These are phyloP conservation scores for Zanthoxylum bungeanum DNA, from an alignment of 345 rosid genomes.

Conservation along the genomic window DNA sequence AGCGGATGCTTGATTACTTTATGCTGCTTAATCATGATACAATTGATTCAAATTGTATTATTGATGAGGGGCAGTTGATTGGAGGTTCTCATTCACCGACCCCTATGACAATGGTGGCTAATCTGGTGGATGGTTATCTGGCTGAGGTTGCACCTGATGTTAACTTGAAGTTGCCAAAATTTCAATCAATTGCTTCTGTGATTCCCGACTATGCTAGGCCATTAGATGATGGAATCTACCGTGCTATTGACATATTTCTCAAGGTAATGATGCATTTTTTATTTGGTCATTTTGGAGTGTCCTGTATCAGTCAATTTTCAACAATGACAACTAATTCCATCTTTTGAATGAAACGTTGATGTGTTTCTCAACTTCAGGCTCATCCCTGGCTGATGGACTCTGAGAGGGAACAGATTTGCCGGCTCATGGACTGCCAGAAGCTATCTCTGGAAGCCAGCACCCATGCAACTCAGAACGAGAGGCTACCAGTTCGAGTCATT, in stretches of 20 bases:
- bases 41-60: slow-evolving; percentile 27
- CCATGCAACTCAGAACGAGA: slow-evolving; percentile 92
- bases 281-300: neutral
- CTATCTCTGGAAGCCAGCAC: slow-evolving; percentile 91
- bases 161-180: slow-evolving; percentile 67
- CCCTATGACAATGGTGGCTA: slow-evolving; percentile 66
- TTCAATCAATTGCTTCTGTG: slow-evolving; percentile 62
- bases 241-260: slow-evolving; percentile 79
- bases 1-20: slow-evolving; percentile 82
- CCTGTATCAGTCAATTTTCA: neutral
- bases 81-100: slow-evolving; percentile 52
- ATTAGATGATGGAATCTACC: slow-evolving; percentile 82
- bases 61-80: slow-evolving; percentile 49
- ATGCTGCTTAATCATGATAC: slow-evolving; percentile 35
- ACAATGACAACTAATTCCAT: neutral
- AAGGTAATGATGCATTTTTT: slow-evolving; percentile 48
- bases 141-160: slow-evolving; percentile 95
- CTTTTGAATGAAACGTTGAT: neutral
- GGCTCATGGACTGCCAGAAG: slow-evolving; percentile 85
- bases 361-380: slow-evolving; percentile 44
- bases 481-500: slow-evolving; percentile 79
- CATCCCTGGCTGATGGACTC: slow-evolving; percentile 88
- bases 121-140: slow-evolving; percentile 71
- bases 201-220: slow-evolving; percentile 80
- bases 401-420: slow-evolving; percentile 72